phyloP scores from a whole-genome alignment of 257 asterid genomes.

The Anisodus tanguticus region DNA sequence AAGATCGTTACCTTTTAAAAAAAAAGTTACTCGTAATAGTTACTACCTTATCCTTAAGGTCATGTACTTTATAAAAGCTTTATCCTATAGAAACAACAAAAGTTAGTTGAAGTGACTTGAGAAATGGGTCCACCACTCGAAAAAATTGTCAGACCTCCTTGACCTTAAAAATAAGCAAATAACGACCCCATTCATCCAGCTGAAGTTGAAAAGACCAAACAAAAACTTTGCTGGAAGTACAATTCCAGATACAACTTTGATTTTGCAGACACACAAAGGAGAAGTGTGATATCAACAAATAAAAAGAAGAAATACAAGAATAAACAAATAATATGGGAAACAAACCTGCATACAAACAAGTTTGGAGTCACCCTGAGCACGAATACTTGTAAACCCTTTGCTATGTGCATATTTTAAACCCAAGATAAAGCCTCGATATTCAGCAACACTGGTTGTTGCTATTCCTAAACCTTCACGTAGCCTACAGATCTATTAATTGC shows the following conservation, averaged over 20 bases:
- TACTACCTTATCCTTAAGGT: not conserved
- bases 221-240: not conserved
- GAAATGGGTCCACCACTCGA: not conserved
- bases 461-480: slow-evolving; percentile 40
- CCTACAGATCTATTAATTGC: slow-evolving; percentile 27
- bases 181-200: not conserved
- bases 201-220: slow-evolving; percentile 5
- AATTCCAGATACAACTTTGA: slow-evolving; percentile 1
- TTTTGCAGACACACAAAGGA: not conserved
- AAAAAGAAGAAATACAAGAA: not conserved
- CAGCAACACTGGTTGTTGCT: slow-evolving; percentile 35
- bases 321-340: slow-evolving; percentile 6
- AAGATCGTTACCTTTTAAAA: not conserved
- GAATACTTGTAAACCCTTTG: slow-evolving; percentile 39
- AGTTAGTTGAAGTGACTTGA: not conserved
- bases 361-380: slow-evolving; percentile 39
- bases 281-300: not conserved
- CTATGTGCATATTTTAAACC: slow-evolving; percentile 38
- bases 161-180: slow-evolving; percentile 18
- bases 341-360: slow-evolving; percentile 39
- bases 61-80: not conserved
- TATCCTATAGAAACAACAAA: not conserved
- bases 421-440: slow-evolving; percentile 37
- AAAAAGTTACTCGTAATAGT: not conserved
- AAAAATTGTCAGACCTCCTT: not conserved